Base-by-base conservation (phyloP, 495 filamentous ascomycete species). In the Saxophila tyrrhenica region DNA sequence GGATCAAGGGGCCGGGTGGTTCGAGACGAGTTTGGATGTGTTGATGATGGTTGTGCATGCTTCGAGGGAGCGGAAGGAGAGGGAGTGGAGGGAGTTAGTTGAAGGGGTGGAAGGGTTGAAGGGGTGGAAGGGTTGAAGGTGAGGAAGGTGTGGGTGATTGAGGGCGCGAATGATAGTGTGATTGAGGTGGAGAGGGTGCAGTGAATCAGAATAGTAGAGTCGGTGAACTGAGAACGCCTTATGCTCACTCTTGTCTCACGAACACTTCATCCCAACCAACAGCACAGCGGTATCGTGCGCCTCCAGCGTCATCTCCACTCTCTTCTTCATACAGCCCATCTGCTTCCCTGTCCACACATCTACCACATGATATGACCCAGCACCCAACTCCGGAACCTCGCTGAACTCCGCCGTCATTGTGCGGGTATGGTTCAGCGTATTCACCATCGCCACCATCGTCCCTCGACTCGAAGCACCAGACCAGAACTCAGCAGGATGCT, bases 401-500 rank as follows among this genome's bases (percentile, higher is more conserved):
- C 45, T 63, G 64, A 73, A 83, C 20, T 64, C 58, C 3, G 74
- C 74, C 20, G 67, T 70, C 41, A 76, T 75, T 7, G 56, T 69
- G 10, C 61, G 61, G 19, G 53, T 68, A 3, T 46, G 49, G 1
- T 65, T 58, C 44, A 73, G 66, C n/a, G 73, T 70, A 50, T 78
- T 80, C 2, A 81, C 56, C 62, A 79, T 73, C 39, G 81, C 54
- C 0, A 83, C 76, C 52, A 83, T 61, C 2, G 72, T 77, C 29
- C 72, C 72, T 25, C 68, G 57, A 24, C 71, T 63, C 0, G 69
- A 75, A 39, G 69, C 63, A 0, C 83, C 83, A 0, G 70, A 72
- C 72, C 78, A 84, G 60, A 77, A 85, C 59, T 81, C 80, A 0
- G 81, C 79, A 2, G 80, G 81, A 47, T 76, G 72, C 0, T 64